phyloP scores from a whole-genome alignment of 345 rosid species.

The Cardamine resedifolia region DNA sequence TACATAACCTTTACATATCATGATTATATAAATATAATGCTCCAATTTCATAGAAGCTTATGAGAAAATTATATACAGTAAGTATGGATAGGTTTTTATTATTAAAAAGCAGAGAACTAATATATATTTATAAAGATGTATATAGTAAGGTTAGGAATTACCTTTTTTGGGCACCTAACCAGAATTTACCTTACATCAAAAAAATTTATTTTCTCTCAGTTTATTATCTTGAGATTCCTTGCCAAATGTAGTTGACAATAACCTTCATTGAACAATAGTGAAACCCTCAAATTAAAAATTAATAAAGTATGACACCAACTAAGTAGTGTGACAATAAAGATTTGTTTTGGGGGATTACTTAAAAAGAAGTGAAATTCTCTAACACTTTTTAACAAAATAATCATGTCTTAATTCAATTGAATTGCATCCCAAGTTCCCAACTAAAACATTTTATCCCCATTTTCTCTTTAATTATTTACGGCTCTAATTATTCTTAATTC shows the following conservation, averaged over 20 bases:
- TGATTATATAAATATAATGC: background rate
- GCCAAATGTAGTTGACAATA: constrained; percentile 20
- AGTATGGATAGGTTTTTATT: background rate
- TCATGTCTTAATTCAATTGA: background rate
- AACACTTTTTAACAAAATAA: background rate
- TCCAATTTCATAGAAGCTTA: constrained; percentile 6
- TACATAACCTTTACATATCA: constrained; percentile 17
- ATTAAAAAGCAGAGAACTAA: background rate
- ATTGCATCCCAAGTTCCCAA: background rate
- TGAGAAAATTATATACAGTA: constrained; percentile 6
- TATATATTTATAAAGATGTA: background rate
- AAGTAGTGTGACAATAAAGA: background rate
- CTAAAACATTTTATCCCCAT: background rate
- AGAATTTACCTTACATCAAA: constrained; percentile 13
- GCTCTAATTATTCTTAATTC: background rate
- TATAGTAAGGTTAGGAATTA: constrained; percentile 29
- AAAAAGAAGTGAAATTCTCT: background rate
- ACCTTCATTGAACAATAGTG: background rate
- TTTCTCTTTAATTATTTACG: background rate
- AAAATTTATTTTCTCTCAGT: background rate
- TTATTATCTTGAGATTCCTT: constrained; percentile 2
- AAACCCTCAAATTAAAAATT: background rate
- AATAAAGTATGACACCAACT: constrained; percentile 19
- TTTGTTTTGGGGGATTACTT: constrained; percentile 3
- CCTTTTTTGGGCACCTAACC: constrained; percentile 30